Percentiles rank a stretch among this genome's conserved stretches.
phyloP scores from a whole-genome alignment of 2,329 filamentous ascomycete species.

The Alternaria incomplexa region DNA sequence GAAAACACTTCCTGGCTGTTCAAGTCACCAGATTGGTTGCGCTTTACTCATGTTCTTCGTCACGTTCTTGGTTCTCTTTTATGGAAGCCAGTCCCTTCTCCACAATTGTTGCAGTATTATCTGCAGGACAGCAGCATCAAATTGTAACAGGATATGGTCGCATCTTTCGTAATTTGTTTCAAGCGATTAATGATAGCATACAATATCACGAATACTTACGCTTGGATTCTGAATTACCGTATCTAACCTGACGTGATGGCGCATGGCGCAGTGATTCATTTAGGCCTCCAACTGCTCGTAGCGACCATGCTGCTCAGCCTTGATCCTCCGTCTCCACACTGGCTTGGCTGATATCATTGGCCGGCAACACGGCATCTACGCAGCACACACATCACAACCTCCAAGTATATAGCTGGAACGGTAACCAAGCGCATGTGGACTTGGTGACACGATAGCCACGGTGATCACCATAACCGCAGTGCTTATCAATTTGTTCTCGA shows the following conservation, averaged over 20 bases:
- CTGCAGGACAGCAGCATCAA: neutral
- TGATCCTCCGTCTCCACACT: neutral
- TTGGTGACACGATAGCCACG: neutral
- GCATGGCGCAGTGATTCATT: neutral
- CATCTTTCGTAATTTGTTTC: neutral
- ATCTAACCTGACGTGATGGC: neutral
- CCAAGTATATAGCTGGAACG: neutral
- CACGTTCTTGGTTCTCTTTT: neutral
- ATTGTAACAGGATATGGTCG: neutral
- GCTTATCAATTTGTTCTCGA: neutral
- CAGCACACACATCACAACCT: neutral
- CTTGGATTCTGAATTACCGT: neutral
- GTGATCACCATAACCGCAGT: neutral
- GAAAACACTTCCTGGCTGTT: neutral
- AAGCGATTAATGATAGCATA: neutral
- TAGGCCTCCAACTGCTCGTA: neutral
- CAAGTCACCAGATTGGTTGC: neutral
- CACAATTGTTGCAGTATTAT: neutral
- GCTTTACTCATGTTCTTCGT: neutral
- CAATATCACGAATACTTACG: neutral
- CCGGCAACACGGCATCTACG: conserved; percentile 12
- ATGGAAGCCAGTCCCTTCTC: neutral
- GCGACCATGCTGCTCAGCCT: neutral
- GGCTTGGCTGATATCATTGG: conserved; percentile 20
- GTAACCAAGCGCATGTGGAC: neutral